Percentiles rank a stretch among this genome's conserved stretches.
phyloP scores from a whole-genome alignment of 1,284 basidiomycete species.

The Puccinia brachypodii region DNA sequence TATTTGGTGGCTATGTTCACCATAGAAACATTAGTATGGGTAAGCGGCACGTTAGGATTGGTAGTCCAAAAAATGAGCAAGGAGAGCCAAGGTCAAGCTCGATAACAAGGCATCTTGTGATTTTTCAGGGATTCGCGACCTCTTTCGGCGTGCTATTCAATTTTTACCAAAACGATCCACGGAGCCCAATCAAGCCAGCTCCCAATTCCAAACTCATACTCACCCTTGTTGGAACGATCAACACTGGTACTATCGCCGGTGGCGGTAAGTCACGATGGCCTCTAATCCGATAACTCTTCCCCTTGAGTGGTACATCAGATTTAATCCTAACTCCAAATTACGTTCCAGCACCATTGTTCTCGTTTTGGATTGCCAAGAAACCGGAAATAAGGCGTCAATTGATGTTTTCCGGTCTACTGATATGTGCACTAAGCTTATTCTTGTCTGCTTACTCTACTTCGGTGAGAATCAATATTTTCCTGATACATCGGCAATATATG shows the following conservation, averaged over 20 bases:
- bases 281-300: background rate
- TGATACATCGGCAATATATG: background rate
- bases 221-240: conserved; percentile 40
- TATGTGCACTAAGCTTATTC: conserved; percentile 8
- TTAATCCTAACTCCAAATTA: background rate
- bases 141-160: conserved; percentile 42
- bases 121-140: conserved; percentile 30
- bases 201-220: conserved; percentile 20
- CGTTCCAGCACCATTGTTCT: conserved; percentile 6
- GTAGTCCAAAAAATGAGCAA: background rate
- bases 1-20: conserved; percentile 21
- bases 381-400: conserved; percentile 14
- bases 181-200: conserved; percentile 10
- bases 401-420: conserved; percentile 15
- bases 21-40: conserved; percentile 15
- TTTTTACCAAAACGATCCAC: conserved; percentile 25
- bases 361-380: conserved; percentile 4
- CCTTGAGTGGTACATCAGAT: background rate
- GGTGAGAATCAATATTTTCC: background rate
- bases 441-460: conserved; percentile 36
- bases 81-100: background rate
- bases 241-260: conserved; percentile 34
- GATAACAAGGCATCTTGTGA: background rate
- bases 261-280: background rate
- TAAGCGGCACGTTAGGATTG: background rate